Evolutionary conservation across 257 asterid species (phyloP).

Genomic region (Fraxinus excelsior): DNA sequence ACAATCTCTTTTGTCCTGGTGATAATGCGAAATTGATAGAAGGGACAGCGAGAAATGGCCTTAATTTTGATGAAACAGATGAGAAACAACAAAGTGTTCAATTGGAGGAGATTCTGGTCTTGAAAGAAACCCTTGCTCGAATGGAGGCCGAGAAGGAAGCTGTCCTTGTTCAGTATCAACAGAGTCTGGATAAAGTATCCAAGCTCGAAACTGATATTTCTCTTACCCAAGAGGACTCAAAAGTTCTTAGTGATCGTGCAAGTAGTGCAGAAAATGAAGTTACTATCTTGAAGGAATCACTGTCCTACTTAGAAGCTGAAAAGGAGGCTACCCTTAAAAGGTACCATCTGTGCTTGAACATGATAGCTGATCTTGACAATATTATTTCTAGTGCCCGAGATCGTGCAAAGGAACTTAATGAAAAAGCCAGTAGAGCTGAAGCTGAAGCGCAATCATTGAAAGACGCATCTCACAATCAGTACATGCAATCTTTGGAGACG

Average conservation of each 20-base stretch:
- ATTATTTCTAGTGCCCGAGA: conserved; percentile 43
- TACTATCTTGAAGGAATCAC: conserved; percentile 55
- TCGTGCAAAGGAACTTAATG: conserved; percentile 47
- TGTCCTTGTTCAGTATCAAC: conserved; percentile 63
- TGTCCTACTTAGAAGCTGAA: conserved; percentile 67
- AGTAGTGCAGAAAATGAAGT: conserved; percentile 77
- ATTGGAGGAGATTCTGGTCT: conserved; percentile 54
- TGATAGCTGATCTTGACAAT: conserved; percentile 62
- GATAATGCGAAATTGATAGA: conserved; percentile 25
- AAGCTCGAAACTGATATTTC: conserved; percentile 64
- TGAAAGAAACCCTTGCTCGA: conserved; percentile 69
- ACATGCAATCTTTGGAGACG: conserved; percentile 63
- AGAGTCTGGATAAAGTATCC: conserved; percentile 62
- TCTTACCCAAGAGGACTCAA: conserved; percentile 60
- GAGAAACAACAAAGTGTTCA: conserved; percentile 46
- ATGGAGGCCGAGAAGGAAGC: conserved; percentile 90
- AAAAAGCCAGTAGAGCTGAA: conserved; percentile 61
- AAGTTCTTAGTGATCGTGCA: conserved; percentile 61
- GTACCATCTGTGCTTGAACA: conserved; percentile 63
- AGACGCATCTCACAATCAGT: conserved; percentile 78
- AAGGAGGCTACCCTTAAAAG: conserved; percentile 72
- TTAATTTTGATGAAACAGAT: conserved; percentile 59
- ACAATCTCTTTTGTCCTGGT: conserved; percentile 6
- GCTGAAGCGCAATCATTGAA: conserved; percentile 51
- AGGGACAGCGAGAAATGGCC: conserved; percentile 63